Evolutionary conservation across 164 flowering plant genomes (phyloP).

Genomic region (Umbellularia californica): DNA sequence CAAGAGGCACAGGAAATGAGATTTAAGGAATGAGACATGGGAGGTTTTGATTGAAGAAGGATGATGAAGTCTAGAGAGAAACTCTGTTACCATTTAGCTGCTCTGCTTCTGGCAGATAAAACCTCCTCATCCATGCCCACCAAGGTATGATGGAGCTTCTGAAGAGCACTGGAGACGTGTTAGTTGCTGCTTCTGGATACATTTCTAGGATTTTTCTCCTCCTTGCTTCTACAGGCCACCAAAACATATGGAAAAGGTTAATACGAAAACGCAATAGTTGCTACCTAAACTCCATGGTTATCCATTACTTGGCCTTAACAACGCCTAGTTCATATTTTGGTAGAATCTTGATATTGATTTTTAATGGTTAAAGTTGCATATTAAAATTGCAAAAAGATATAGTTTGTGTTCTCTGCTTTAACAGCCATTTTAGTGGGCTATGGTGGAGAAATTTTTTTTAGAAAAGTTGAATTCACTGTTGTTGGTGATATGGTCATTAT

Average conservation of each 20-base stretch:
- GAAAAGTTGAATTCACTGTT: no score
- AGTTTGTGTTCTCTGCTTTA: no score
- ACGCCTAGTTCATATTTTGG: no score
- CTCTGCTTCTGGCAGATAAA: constrained; percentile 61
- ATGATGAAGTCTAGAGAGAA: background rate
- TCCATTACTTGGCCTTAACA: no score
- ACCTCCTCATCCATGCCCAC: constrained; percentile 64
- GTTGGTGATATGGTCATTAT: no score
- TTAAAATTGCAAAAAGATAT: no score
- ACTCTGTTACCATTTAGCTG: constrained; percentile 43
- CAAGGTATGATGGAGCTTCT: constrained; percentile 61
- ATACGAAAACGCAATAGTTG: no score
- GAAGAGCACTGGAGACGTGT: constrained; percentile 50
- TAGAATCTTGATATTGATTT: no score
- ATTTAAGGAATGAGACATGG: background rate
- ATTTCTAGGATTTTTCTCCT: constrained; percentile 56
- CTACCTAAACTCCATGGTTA: no score
- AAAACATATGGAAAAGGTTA: background rate
- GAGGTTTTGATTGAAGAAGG: background rate
- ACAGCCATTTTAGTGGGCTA: no score
- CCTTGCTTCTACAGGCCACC: constrained; percentile 42
- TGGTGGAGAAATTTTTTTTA: no score
- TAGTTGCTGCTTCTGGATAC: constrained; percentile 49
- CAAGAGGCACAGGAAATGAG: background rate
- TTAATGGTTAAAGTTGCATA: no score